phyloP scores from a whole-genome alignment of 1,284 basidiomycete genomes.

The Leccinum pachyderme region DNA sequence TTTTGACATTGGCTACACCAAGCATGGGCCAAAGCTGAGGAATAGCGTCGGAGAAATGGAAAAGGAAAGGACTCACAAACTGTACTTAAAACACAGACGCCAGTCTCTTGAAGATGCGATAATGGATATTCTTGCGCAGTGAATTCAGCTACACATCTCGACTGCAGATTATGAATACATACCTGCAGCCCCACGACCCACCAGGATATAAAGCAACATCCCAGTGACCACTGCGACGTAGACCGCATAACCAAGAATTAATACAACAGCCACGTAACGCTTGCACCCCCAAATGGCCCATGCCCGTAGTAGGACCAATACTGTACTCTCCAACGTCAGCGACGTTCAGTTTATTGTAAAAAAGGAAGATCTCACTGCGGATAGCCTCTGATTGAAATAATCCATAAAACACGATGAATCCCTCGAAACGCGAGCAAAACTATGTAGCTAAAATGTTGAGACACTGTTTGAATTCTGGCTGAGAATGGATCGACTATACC shows the following conservation, averaged over 20 bases:
- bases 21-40: neutral
- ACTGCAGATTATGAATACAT: neutral
- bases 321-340: neutral
- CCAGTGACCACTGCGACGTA: neutral
- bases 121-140: neutral
- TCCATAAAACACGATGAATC: neutral
- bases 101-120: neutral
- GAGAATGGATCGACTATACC: neutral
- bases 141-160: neutral
- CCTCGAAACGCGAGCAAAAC: neutral
- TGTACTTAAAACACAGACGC: neutral
- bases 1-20: neutral
- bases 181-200: neutral
- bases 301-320: neutral
- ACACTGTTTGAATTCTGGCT: neutral
- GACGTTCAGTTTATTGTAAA: neutral
- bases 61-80: neutral
- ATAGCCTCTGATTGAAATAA: neutral
- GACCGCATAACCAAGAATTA: neutral
- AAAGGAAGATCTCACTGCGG: neutral
- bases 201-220: neutral
- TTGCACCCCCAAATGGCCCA: neutral
- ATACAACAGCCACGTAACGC: neutral
- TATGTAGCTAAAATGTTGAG: neutral
- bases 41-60: neutral